Percentiles rank a stretch among this genome's conserved stretches.
These are phyloP conservation scores for Pinus taeda DNA, from an alignment of 75 land plant species.

Conservation along the genomic window DNA sequence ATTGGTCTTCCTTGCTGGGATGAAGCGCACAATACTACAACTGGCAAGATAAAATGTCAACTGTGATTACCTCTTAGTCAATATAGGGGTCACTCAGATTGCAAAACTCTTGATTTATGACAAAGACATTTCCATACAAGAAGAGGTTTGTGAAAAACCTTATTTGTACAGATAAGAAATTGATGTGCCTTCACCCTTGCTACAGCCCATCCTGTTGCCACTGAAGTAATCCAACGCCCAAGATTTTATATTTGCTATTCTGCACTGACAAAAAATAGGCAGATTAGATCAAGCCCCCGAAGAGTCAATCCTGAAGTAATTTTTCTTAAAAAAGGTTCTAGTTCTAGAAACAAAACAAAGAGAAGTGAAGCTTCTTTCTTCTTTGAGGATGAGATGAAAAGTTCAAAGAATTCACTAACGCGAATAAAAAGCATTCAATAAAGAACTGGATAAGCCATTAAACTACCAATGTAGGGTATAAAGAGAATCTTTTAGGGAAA, in stretches of 20 bases:
- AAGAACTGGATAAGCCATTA: too few species aligned
- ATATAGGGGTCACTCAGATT: not conserved
- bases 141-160: not conserved
- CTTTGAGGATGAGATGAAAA: too few species aligned
- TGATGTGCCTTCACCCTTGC: not conserved
- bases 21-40: not conserved
- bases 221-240: not conserved
- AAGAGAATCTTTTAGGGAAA: too few species aligned
- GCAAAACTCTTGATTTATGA: not conserved
- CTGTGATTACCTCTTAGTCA: not conserved
- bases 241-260: not conserved
- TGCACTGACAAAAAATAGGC: not conserved
- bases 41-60: not conserved
- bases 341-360: too few species aligned
- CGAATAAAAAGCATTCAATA: too few species aligned
- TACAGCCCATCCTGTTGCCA: not conserved
- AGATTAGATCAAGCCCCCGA: not conserved
- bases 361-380: too few species aligned
- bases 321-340: too few species aligned
- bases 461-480: too few species aligned
- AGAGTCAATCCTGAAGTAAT: too few species aligned
- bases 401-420: too few species aligned
- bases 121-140: not conserved
- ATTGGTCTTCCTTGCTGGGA: not conserved
- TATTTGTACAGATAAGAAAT: not conserved